Evolutionary conservation across 1,139 yeast species (phyloP).

Genomic region (Zygosaccharomyces pseudobailii): DNA sequence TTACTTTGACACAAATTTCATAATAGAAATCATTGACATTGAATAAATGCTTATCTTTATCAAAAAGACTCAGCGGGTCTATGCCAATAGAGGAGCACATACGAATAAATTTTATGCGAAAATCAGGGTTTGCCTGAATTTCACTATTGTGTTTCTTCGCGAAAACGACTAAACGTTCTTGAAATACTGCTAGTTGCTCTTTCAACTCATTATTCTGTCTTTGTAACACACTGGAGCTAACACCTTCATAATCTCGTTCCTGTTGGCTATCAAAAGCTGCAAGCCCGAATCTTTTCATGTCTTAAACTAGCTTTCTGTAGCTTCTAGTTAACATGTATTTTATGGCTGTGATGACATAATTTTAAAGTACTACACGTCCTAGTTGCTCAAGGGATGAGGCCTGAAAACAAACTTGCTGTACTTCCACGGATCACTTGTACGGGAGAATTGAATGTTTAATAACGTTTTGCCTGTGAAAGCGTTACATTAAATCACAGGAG

Average conservation of each 20-base stretch:
- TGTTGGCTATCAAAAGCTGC: slow-evolving; percentile 25
- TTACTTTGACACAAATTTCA: slow-evolving; percentile 64
- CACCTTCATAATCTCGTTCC: slow-evolving; percentile 14
- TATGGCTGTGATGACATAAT: too few species aligned
- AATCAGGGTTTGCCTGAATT: slow-evolving; percentile 57
- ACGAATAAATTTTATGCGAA: slow-evolving; percentile 64
- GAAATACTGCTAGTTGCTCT: slow-evolving; percentile 57
- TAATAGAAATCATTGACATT: slow-evolving; percentile 53
- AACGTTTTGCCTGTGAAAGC: too few species aligned
- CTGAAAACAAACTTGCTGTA: neutral
- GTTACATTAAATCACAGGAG: too few species aligned
- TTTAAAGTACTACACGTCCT: too few species aligned
- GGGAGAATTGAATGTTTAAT: too few species aligned
- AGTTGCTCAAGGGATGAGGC: too few species aligned
- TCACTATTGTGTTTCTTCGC: slow-evolving; percentile 62
- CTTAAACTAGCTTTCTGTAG: neutral
- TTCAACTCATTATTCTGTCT: slow-evolving; percentile 48
- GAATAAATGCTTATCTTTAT: slow-evolving; percentile 35
- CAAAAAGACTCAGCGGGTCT: slow-evolving; percentile 59
- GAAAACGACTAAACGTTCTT: slow-evolving; percentile 54
- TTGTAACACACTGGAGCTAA: slow-evolving; percentile 30
- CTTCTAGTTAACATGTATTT: too few species aligned
- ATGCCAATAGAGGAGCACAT: slow-evolving; percentile 77
- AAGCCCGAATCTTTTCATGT: slow-evolving; percentile 30
- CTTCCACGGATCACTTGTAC: neutral